Conservation (phyloP, 2,329 filamentous ascomycete species). For the Cladosporium cucumerinum region DNA sequence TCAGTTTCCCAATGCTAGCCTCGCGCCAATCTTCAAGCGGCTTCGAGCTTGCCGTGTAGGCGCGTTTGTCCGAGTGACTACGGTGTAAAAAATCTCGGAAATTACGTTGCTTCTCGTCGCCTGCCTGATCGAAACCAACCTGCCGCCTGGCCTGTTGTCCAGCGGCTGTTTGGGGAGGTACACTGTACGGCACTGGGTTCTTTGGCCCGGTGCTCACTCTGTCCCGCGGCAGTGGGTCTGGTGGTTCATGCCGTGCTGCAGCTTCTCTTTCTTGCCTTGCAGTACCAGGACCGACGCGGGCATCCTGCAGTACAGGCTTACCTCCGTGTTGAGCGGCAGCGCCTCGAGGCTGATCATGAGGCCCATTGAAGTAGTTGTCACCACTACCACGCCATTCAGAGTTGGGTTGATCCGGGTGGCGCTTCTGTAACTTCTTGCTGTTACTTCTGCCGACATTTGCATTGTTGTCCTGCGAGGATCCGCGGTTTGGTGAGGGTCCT, state of each 20-base stretch:
- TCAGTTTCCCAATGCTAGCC: conserved; percentile 40
- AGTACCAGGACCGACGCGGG: conserved; percentile 36
- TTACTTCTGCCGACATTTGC: conserved; percentile 33
- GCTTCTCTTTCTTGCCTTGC: conserved; percentile 26
- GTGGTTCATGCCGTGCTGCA: conserved; percentile 36
- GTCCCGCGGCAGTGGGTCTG: conserved; percentile 34
- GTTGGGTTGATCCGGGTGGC: conserved; percentile 3
- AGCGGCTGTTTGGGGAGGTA: conserved; percentile 38
- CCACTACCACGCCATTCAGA: conserved; percentile 7
- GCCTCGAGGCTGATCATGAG: conserved; percentile 11
- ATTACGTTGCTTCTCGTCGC: conserved; percentile 33
- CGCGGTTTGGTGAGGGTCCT: conserved; percentile 22
- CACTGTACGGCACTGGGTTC: conserved; percentile 30
- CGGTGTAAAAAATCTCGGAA: conserved; percentile 39
- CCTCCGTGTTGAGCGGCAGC: neutral
- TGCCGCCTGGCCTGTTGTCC: conserved; percentile 38
- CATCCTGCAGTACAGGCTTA: conserved; percentile 34
- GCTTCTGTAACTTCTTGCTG: conserved; percentile 34
- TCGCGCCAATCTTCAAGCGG: conserved; percentile 58
- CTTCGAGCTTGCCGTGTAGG: conserved; percentile 53
- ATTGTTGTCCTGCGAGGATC: conserved; percentile 22
- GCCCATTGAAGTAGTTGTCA: conserved; percentile 9
- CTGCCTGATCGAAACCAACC: conserved; percentile 38
- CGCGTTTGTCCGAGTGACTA: conserved; percentile 28
- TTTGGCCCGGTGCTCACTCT: conserved; percentile 26